Evolutionary conservation across 2,329 filamentous ascomycete species (phyloP).

Genomic region (Penicillium sp.): DNA sequence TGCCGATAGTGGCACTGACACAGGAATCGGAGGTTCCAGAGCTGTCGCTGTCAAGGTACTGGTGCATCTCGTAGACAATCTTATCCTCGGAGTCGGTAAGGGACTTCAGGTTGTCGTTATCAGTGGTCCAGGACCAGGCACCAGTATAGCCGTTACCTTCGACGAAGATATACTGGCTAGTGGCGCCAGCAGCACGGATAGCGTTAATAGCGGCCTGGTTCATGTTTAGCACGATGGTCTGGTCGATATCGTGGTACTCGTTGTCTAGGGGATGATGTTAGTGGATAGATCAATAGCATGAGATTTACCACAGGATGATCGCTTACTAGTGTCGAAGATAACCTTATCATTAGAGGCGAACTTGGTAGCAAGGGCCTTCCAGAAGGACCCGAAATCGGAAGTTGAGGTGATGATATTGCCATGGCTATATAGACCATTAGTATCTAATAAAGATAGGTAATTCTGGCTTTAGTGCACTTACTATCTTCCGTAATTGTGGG

Average conservation of each 20-base stretch:
- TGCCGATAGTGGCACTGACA: constrained; percentile 53
- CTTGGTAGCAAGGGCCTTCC: constrained; percentile 54
- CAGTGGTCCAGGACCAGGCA: constrained; percentile 51
- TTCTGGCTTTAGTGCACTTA: background rate
- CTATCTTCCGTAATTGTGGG: constrained; percentile 57
- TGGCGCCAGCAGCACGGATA: constrained; percentile 58
- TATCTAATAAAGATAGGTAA: constrained; percentile 4
- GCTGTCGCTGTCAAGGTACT: too few species aligned
- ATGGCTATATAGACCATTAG: constrained; percentile 5
- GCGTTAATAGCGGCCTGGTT: constrained; percentile 65
- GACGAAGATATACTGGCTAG: constrained; percentile 55
- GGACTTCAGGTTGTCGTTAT: constrained; percentile 44
- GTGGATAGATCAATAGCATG: background rate
- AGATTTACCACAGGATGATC: background rate
- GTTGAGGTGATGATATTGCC: constrained; percentile 52
- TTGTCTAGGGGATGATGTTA: constrained; percentile 47
- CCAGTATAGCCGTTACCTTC: constrained; percentile 53
- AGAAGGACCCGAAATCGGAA: constrained; percentile 56
- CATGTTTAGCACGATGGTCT: constrained; percentile 56
- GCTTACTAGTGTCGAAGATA: constrained; percentile 59
- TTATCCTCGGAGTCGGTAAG: constrained; percentile 47
- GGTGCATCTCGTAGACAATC: too few species aligned
- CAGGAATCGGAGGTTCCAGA: constrained; percentile 33
- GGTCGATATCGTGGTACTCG: constrained; percentile 63
- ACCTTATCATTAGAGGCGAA: constrained; percentile 57